Evolutionary conservation across 257 asterid species (phyloP), one percentile per base, ranked within the genome.

Genomic region (Knoxia roxburghii): DNA sequence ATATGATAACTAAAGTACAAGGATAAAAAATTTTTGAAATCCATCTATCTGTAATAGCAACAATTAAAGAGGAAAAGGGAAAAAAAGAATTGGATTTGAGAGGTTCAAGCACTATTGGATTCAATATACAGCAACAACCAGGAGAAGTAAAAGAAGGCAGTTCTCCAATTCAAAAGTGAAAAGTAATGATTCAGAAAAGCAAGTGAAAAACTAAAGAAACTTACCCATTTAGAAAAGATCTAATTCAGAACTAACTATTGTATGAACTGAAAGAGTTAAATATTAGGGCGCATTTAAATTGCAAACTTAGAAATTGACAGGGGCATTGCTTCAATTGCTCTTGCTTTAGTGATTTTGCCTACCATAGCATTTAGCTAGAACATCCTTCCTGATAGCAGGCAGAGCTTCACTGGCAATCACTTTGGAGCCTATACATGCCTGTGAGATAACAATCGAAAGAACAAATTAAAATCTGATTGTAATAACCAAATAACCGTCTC

Each of bases 341-440:
- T 60, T 13, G 63, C 45, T 23, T 2, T 32, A 64, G 8, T 50
- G 23, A 23, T 48, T 10, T 13, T 76, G 65, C 90, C 82, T 80
- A 93, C 99, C 99, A 64, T 93, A 93, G 86, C 99, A 93, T 85
- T 93, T 90, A 68, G 99, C 99, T 11, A 88, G 89, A 77, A 93
- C 99, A 67, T 93, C 99, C 80, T 93, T 93, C 83, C 97, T 85
- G 83, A 90, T 90, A 58, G 99, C 99, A 43, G 97, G 90, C 73
- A 93, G 68, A 70, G 99, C 79, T 83, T 93, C 99, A 76, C 99
- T 93, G 50, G 99, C 97, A 76, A 93, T 88, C 71, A 93, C 99
- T 82, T 90, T 93, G 75, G 97, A 65, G 70, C 99, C 99, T 68
- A 90, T 83, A 84, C 95, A 86, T 52, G 99, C 99, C 99, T 93